Evolutionary conservation across 2,329 filamentous ascomycete species (phyloP), one percentile per base, ranked within the genome.

Genomic region (Botrytis sinoallii): DNA sequence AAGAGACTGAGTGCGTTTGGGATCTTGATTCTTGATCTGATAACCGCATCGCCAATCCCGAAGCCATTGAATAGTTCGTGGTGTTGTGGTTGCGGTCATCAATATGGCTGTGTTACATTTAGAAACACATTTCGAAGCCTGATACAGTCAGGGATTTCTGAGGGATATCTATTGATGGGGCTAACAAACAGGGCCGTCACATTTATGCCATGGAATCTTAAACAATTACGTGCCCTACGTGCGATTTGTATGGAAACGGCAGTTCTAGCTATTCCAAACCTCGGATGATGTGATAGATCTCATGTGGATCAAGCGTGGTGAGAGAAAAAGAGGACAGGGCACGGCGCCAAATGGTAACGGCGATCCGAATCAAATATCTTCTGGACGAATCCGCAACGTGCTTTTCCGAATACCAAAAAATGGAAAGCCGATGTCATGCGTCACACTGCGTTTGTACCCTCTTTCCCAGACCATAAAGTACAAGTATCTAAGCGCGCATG

Each of bases 371-470:
- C 18, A 42, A 57, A 68, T 68, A 29, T 57, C 46, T 72, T 67
- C 70, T 72, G 29, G 40, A 48, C 63, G 48, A 68, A 72, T 72
- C n/a, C 63, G 38, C 70, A 65, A 72, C 70, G 44, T 57, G 42
- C 55, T 44, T 46, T 68, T 35, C 44, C 44, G 38, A 72, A 67
- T 52, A 55, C 63, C 70, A 68, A 52, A 60, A 40, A 68, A 68
- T 42, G 48, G 29, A 72, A 60, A 69, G 40, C 40, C 52, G 64
- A 69, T 69, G 29, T 61, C 71, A 72, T 72, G 71, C 64, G 71
- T 72, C 71, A 72, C 71, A 72, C 71, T 72, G 71, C 71, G 64
- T 69, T 61, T 68, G 63, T 72, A 38, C 29, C 71, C 63, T 48
- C 63, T 67, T 46, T 69, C 40, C 32, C 42, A 46, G 42, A 46